Evolutionary conservation across 768 basidiomycete species (phyloP).

Genomic region (Gymnopilus dilepis): DNA sequence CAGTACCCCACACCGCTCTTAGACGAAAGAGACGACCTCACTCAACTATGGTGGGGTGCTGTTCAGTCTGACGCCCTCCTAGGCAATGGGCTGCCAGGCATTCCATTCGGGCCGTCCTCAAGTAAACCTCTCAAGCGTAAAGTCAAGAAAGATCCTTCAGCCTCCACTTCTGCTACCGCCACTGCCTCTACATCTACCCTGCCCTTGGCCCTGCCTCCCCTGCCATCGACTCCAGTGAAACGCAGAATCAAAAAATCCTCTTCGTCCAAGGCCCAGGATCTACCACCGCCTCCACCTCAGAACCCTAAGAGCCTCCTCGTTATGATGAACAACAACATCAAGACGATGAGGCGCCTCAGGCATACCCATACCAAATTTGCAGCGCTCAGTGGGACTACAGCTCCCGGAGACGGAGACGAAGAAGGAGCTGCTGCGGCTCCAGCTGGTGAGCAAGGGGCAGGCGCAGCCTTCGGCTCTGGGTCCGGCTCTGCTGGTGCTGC

Average conservation of each 20-base stretch:
- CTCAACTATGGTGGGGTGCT: conserved; percentile 79
- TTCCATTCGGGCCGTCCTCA: conserved; percentile 46
- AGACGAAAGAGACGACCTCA: conserved; percentile 48
- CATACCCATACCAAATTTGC: conserved; percentile 76
- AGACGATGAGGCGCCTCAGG: conserved; percentile 73
- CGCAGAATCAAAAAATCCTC: background rate
- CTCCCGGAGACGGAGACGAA: conserved; percentile 36
- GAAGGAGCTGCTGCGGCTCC: conserved; percentile 42
- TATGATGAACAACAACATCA: conserved; percentile 79
- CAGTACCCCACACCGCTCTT: conserved; percentile 42
- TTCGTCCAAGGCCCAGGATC: background rate
- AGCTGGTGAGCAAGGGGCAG: conserved; percentile 40
- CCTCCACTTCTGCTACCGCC: too few species aligned
- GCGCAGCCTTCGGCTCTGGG: conserved; percentile 37
- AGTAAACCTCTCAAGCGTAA: conserved; percentile 12
- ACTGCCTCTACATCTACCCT: too few species aligned
- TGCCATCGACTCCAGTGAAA: background rate
- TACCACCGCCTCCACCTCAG: conserved; percentile 8
- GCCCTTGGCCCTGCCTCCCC: too few species aligned
- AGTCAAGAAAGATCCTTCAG: background rate
- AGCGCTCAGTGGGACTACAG: conserved; percentile 48
- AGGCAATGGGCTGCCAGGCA: conserved; percentile 66
- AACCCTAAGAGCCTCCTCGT: conserved; percentile 59
- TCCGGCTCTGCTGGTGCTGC: conserved; percentile 24
- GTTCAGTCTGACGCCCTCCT: conserved; percentile 65